Percentiles rank a stretch among this genome's conserved stretches.
Evolutionary conservation across 2,329 filamentous ascomycete species (phyloP).

Genomic region (Daldinia sp.): DNA sequence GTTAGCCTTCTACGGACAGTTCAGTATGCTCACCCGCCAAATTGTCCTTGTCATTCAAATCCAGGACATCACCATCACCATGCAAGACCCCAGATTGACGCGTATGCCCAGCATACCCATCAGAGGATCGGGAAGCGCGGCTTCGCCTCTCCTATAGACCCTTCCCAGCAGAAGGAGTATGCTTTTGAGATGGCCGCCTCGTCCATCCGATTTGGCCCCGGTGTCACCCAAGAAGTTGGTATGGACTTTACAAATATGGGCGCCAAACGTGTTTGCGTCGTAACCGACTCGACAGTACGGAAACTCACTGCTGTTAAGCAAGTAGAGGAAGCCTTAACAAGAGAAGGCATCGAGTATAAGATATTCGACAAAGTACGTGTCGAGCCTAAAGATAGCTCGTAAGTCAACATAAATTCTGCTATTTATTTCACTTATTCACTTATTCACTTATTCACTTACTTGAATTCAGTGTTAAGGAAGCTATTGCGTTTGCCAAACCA

Average conservation of each 20-base stretch:
- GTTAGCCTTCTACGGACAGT: constrained; percentile 85
- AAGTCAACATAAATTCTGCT: constrained; percentile 51
- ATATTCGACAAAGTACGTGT: constrained; percentile 85
- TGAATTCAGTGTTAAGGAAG: constrained; percentile 79
- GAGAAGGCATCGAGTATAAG: constrained; percentile 82
- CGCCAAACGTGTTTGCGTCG: constrained; percentile 86
- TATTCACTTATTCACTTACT: too few relatives aligned
- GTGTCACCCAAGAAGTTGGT: constrained; percentile 93
- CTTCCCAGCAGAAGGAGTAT: constrained; percentile 86
- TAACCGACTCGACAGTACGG: constrained; percentile 86
- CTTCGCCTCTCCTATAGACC: constrained; percentile 81
- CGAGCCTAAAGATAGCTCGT: constrained; percentile 96
- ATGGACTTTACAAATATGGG: constrained; percentile 98
- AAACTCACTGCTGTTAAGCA: constrained; percentile 91
- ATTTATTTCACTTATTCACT: not conserved
- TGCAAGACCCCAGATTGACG: constrained; percentile 63
- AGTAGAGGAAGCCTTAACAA: constrained; percentile 81
- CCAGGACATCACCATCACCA: constrained; percentile 80
- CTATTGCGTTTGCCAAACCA: constrained; percentile 86
- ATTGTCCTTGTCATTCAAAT: constrained; percentile 93
- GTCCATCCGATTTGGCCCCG: constrained; percentile 92
- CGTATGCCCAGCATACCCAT: constrained; percentile 58
- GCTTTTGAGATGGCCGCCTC: constrained; percentile 99
- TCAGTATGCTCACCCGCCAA: constrained; percentile 87
- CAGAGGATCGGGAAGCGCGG: constrained; percentile 56